Evolutionary conservation across 2,329 filamentous ascomycete species (phyloP), one percentile per base, ranked within the genome.

Genomic region (Grosmannia clavigera): DNA sequence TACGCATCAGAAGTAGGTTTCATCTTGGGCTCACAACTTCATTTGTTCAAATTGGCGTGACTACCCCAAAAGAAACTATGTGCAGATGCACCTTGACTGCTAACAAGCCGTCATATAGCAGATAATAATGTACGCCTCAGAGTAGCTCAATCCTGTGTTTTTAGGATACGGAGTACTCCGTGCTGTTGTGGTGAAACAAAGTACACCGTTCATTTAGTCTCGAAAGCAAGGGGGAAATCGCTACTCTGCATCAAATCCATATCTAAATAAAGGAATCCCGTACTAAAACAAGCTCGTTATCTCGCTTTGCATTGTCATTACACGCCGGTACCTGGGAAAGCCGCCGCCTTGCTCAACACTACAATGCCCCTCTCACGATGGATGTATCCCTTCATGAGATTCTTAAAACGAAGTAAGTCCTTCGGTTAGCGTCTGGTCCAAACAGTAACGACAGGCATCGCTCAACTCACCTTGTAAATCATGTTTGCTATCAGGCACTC

Each of bases 361-460:
- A 99, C 88, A 66, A 92, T 92, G 40, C 87, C 88, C 66, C 88
- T 84, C 66, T 96, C 92, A 59, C 92, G 87, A 38, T 92, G 87
- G 66, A 99, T 99, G 73, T 99, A 99, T 50, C 95, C 94, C 74
- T 97, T 99, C 89, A 99, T 96, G 29, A 94, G 79, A 61, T 88
- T 88, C 90, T 96, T 16, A 11, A 19, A 6, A 19, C 3, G 16
- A 6, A 43, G 12, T 19, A 11, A n/a, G 33, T 35, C 33, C 33
- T 14, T 43, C 33, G 29, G 52, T 60, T 12, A 40, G 46, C 7
- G 50, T 14, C 22, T 25, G 19, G 16, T 43, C 12, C 33, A 50
- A 9, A 53, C 22, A 12, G 14, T 33, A 19, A 51, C 40, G 3
- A 31, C 40, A 48, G 52, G 4, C 5, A 16, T n/a, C 10, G 22